Conservation (phyloP, 371 early-diverging fungal species). For the Lichtheimia corymbifera region DNA sequence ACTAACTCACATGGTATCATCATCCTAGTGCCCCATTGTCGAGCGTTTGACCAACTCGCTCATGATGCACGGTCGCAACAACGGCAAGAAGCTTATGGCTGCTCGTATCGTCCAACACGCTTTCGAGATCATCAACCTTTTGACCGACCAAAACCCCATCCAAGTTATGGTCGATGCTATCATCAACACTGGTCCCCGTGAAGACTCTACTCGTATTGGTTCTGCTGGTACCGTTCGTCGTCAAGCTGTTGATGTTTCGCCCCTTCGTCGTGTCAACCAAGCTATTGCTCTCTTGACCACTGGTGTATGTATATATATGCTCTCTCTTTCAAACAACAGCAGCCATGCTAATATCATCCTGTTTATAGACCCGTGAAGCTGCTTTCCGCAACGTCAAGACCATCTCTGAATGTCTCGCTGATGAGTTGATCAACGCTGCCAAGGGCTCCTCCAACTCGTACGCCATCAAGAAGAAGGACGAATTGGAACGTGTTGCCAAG, state of each 20-base stretch:
- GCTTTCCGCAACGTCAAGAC: slow-evolving; percentile 77
- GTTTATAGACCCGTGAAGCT: slow-evolving; percentile 28
- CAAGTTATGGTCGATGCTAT: slow-evolving; percentile 99
- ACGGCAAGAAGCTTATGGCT: slow-evolving; percentile 99
- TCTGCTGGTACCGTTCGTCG: slow-evolving; percentile 99
- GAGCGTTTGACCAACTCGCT: slow-evolving; percentile 99
- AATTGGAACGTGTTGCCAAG: slow-evolving; percentile 85
- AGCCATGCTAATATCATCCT: neutral
- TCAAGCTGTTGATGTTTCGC: slow-evolving; percentile 99
- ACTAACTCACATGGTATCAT: too few species aligned
- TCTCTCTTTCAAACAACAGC: neutral
- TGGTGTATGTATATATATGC: slow-evolving; percentile 65
- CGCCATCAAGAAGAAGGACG: slow-evolving; percentile 99
- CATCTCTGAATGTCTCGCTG: slow-evolving; percentile 99
- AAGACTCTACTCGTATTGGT: slow-evolving; percentile 99
- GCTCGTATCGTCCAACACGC: slow-evolving; percentile 99
- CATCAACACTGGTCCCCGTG: slow-evolving; percentile 99
- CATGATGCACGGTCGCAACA: slow-evolving; percentile 99
- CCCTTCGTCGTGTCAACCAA: slow-evolving; percentile 99
- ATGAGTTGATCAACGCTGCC: slow-evolving; percentile 99
- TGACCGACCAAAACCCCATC: slow-evolving; percentile 99
- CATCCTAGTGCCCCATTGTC: slow-evolving; percentile 92
- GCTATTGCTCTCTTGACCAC: slow-evolving; percentile 96
- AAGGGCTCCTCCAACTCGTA: slow-evolving; percentile 98
- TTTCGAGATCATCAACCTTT: slow-evolving; percentile 98